phyloP scores from a whole-genome alignment of 768 basidiomycete species.

The Lactarius hatsudake region DNA sequence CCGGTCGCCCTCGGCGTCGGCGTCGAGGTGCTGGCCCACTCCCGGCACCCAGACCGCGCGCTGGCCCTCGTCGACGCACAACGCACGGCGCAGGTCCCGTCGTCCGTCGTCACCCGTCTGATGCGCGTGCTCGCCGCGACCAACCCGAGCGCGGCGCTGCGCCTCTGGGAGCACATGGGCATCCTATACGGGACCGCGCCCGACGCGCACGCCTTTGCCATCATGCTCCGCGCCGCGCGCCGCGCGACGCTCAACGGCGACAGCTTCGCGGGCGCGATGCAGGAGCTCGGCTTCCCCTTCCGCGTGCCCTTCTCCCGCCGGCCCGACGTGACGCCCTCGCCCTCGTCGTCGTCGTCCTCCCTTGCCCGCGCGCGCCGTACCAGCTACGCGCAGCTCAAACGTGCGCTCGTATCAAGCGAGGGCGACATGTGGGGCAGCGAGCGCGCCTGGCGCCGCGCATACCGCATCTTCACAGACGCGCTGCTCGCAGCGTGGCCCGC shows the following conservation, averaged over 20 bases:
- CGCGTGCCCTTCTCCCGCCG: conserved; percentile 33
- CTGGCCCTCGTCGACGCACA: conserved; percentile 46
- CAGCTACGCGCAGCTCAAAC: conserved; percentile 31
- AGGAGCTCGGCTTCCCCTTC: conserved; percentile 40
- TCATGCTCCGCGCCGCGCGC: conserved; percentile 60
- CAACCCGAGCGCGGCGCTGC: conserved; percentile 58
- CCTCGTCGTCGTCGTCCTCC: not conserved
- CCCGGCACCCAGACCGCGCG: conserved; percentile 45
- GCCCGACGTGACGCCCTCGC: not conserved
- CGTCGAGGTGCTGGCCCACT: conserved; percentile 46
- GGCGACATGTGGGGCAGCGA: conserved; percentile 34
- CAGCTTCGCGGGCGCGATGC: conserved; percentile 48
- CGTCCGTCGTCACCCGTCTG: conserved; percentile 35
- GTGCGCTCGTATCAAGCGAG: conserved; percentile 31
- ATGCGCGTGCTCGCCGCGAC: conserved; percentile 48
- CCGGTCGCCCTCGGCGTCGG: conserved; percentile 48
- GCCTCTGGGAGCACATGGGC: conserved; percentile 65
- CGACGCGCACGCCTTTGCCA: conserved; percentile 52
- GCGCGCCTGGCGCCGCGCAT: conserved; percentile 46
- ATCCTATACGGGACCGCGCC: conserved; percentile 56
- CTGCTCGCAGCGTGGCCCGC: conserved; percentile 57
- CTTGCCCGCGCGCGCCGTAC: conserved; percentile 28
- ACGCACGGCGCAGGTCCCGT: not conserved
- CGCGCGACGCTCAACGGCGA: conserved; percentile 51
- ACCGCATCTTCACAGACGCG: conserved; percentile 53